A percentile compares a stretch with the other conserved stretches of the same genome.
These are phyloP conservation scores for Lyophyllum decastes DNA, from an alignment of 768 basidiomycete genomes.

Conservation along the genomic window DNA sequence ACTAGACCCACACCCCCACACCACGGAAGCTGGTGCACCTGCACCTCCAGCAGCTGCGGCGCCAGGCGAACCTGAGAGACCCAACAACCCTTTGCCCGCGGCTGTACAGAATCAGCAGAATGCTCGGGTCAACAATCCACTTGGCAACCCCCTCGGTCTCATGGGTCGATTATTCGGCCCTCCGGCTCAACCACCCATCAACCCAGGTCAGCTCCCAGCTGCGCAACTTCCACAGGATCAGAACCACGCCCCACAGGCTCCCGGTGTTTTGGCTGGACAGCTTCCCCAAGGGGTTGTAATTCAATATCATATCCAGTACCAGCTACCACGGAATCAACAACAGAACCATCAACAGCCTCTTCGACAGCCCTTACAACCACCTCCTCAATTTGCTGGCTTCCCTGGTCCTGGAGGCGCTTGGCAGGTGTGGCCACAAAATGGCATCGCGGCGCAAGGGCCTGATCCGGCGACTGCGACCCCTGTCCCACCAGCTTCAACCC, in stretches of 20 bases:
- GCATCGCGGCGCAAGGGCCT: constrained; percentile 2
- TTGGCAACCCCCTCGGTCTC: constrained; percentile 53
- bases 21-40: constrained; percentile 30
- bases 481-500: background rate
- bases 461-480: background rate
- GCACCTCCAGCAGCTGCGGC: constrained; percentile 18
- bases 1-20: constrained; percentile 50
- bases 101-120: constrained; percentile 35
- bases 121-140: constrained; percentile 41
- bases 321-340: constrained; percentile 39
- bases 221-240: constrained; percentile 28
- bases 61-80: constrained; percentile 31
- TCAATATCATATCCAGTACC: constrained; percentile 67
- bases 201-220: constrained; percentile 31
- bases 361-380: constrained; percentile 34
- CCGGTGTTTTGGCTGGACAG: constrained; percentile 37
- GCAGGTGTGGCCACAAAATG: constrained; percentile 54
- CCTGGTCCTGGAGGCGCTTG: constrained; percentile 64
- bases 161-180: constrained; percentile 60
- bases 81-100: constrained; percentile 26
- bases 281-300: constrained; percentile 51
- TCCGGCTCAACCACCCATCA: constrained; percentile 42
- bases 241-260: constrained; percentile 27
- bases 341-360: constrained; percentile 26
- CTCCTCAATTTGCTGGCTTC: constrained; percentile 64